Evolutionary conservation across 257 asterid genomes (phyloP), one percentile per base, ranked within the genome.

Genomic region (Jasminum sambac): DNA sequence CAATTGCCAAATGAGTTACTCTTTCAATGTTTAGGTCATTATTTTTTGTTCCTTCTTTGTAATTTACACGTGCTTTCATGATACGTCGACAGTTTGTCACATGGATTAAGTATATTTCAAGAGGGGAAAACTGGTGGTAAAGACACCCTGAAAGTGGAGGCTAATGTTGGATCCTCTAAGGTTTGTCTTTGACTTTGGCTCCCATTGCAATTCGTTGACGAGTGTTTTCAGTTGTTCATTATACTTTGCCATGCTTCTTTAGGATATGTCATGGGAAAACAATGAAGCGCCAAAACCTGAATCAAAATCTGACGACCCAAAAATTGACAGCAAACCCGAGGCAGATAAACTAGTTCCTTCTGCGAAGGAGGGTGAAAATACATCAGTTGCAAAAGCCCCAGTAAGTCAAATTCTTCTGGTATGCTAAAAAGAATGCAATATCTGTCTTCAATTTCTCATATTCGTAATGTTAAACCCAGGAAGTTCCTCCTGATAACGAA

Each of bases 401-500:
- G 96, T 89, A 82, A 77, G 95, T 86, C 67, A 75, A 59, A 39
- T 39, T 39, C 43, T 39, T 39, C 11, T 39, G 10, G 10, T 66
- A 55, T 21, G n/a, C n/a, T n/a, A n/a, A n/a, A n/a, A n/a, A 30
- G 36, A 30, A 30, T 4, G 36, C 5, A 41, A 66, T 8, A 13
- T 40, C 9, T 40, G 4, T 40, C 44, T 34, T 40, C 44, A 40
- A 4, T n/a, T 34, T 23, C 1, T 17, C 64, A 68, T 48, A 59
- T 34, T 63, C 66, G 43, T 74, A 70, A 67, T 19, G 46, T 48
- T 70, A 38, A 69, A 41, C 41, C 41, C 97, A 91, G 99, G 99
- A 95, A 78, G 74, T 82, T 57, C 84, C 82, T 75, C 99, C 98
- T 2, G 99, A 95, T 83, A 91, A 95, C 71, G 99, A 95, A 78